These are phyloP conservation scores for Boletus smithii DNA, from an alignment of 1,284 basidiomycete genomes.

Conservation along the genomic window DNA sequence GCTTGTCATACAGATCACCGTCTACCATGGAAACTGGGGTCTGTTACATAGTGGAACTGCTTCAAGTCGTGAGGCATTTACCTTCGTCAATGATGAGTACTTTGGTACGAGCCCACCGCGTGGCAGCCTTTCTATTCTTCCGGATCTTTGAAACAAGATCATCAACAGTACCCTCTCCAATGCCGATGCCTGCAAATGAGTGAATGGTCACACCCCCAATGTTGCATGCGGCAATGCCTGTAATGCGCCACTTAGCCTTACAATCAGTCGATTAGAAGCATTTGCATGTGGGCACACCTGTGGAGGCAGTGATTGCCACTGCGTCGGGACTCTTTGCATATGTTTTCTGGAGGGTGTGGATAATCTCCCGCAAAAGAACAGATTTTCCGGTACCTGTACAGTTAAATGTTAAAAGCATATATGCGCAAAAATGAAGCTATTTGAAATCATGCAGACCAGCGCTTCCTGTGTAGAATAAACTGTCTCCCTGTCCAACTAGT, in stretches of 20 bases:
- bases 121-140: constrained; percentile 62
- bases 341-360: constrained; percentile 54
- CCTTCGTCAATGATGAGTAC: constrained; percentile 92
- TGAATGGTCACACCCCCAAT: constrained; percentile 89
- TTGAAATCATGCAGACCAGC: constrained; percentile 63
- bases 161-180: constrained; percentile 63
- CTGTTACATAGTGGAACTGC: not conserved
- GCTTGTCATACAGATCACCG: constrained; percentile 81
- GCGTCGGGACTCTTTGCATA: constrained; percentile 46
- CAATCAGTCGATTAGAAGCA: not conserved
- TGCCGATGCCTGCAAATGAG: constrained; percentile 85
- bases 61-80: constrained; percentile 33
- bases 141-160: constrained; percentile 60
- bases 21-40: constrained; percentile 88
- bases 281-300: constrained; percentile 44
- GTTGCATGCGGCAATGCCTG: constrained; percentile 87
- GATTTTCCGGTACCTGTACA: constrained; percentile 85
- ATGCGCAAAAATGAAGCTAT: constrained; percentile 9
- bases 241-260: constrained; percentile 9
- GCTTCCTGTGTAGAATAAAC: constrained; percentile 96
- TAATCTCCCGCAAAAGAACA: constrained; percentile 85
- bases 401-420: not conserved
- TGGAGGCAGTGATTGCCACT: constrained; percentile 87
- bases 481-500: constrained; percentile 69
- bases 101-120: constrained; percentile 73